These are phyloP conservation scores for Trichothecium roseum DNA, from an alignment of 2,329 filamentous ascomycete genomes.

Conservation along the genomic window DNA sequence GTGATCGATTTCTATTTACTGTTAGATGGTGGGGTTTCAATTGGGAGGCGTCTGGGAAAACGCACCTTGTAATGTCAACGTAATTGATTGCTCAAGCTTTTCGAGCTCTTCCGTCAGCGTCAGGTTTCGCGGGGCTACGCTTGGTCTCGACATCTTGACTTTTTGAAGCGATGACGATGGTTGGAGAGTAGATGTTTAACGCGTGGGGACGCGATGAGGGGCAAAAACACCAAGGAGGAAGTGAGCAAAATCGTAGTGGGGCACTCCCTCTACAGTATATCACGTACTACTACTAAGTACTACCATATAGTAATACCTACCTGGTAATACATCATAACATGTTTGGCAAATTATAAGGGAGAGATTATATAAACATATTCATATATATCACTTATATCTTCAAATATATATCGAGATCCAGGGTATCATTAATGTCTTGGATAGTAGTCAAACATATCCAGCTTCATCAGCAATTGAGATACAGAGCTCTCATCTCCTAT, in stretches of 20 bases:
- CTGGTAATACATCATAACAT: too few species aligned
- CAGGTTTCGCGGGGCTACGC: slow-evolving; percentile 43
- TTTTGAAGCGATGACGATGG: not conserved
- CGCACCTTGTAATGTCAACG: slow-evolving; percentile 80
- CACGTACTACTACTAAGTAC: too few species aligned
- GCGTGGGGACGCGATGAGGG: slow-evolving; percentile 23
- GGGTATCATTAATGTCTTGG: slow-evolving; percentile 10
- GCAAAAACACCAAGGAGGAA: slow-evolving; percentile 9
- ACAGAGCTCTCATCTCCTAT: slow-evolving; percentile 47
- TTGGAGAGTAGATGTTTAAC: slow-evolving; percentile 2
- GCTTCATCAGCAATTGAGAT: slow-evolving; percentile 54
- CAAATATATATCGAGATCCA: too few species aligned
- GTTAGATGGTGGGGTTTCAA: not conserved
- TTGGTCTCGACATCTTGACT: slow-evolving; percentile 36
- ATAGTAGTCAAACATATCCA: slow-evolving; percentile 66
- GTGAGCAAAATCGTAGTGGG: too few species aligned
- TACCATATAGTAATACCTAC: too few species aligned
- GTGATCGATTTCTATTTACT: slow-evolving; percentile 78
- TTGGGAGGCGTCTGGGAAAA: slow-evolving; percentile 4
- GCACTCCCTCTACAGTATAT: too few species aligned
- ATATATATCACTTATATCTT: too few species aligned
- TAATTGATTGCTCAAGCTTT: slow-evolving; percentile 92
- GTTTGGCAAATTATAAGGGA: too few species aligned
- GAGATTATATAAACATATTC: too few species aligned
- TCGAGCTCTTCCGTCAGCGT: slow-evolving; percentile 92